Evolutionary conservation across 805 yeast species (phyloP).

Genomic region (Schwanniomyces pseudopolymorphus): DNA sequence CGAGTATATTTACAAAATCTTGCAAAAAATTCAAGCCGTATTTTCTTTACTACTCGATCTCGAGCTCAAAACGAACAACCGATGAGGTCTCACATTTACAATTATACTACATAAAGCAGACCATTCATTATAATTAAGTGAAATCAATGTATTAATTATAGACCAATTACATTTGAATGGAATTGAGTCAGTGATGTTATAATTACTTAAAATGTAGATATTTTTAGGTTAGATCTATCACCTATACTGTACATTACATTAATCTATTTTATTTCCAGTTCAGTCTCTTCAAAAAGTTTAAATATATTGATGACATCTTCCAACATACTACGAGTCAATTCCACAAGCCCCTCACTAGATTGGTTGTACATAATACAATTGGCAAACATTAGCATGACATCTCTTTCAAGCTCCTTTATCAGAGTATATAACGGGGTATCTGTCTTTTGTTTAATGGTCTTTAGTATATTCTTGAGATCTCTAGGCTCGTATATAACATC

Average conservation of each 20-base stretch:
- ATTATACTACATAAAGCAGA: too few relatives aligned
- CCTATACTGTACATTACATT: neutral
- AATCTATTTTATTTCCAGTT: constrained; percentile 17
- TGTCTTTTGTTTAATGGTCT: constrained; percentile 47
- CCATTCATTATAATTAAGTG: too few relatives aligned
- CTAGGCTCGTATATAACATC: constrained; percentile 61
- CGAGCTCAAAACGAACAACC: neutral
- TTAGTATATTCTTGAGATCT: constrained; percentile 64
- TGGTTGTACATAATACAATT: constrained; percentile 83
- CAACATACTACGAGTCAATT: constrained; percentile 69
- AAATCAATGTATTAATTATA: too few relatives aligned
- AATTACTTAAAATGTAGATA: neutral
- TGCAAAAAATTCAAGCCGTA: neutral
- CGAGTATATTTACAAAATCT: neutral
- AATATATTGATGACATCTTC: constrained; percentile 58
- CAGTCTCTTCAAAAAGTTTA: constrained; percentile 59
- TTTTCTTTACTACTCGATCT: neutral
- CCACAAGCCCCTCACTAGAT: constrained; percentile 58
- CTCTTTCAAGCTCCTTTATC: constrained; percentile 63
- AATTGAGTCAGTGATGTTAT: too few relatives aligned
- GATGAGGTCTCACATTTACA: neutral
- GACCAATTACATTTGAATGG: too few relatives aligned
- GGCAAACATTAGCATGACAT: constrained; percentile 74
- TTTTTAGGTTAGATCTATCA: too few relatives aligned
- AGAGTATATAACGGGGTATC: constrained; percentile 45